Percentiles rank a stretch among this genome's conserved stretches.
Evolutionary conservation across 148 eudicot genomes (phyloP).

Genomic region (Rhododendron griersonianum): DNA sequence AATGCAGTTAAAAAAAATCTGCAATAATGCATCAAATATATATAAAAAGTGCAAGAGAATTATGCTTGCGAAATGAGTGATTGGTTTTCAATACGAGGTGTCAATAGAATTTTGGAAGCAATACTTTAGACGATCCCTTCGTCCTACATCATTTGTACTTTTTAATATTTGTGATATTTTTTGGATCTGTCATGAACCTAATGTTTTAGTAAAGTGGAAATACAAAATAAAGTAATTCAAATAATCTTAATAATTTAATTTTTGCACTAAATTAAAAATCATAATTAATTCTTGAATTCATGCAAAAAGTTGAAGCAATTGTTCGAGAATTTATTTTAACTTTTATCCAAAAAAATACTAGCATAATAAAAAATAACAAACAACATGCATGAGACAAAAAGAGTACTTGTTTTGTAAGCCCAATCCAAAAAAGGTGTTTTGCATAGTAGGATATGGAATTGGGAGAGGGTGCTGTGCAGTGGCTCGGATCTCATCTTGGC

Average conservation of each 20-base stretch:
- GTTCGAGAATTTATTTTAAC: too few relatives aligned
- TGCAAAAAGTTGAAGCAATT: background rate
- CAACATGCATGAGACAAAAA: background rate
- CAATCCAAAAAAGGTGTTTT: background rate
- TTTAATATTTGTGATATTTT: too few relatives aligned
- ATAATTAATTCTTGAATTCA: background rate
- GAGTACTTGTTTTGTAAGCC: background rate
- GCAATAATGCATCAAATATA: conserved; percentile 14
- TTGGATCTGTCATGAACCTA: background rate
- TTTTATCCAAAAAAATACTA: background rate
- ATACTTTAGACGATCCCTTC: too few relatives aligned
- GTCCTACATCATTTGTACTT: background rate
- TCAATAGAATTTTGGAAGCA: too few relatives aligned
- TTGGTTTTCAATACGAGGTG: background rate
- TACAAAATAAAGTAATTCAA: background rate
- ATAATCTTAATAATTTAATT: background rate
- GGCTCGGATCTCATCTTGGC: too few relatives aligned
- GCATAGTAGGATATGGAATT: background rate
- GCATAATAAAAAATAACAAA: background rate
- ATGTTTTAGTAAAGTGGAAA: too few relatives aligned
- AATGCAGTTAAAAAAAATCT: background rate
- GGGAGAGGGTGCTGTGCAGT: too few relatives aligned
- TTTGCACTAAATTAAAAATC: too few relatives aligned
- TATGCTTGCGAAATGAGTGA: background rate
- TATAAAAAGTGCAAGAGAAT: background rate